Percentiles rank a stretch among this genome's conserved stretches.
Evolutionary conservation across 305 asterid genomes (phyloP).

Genomic region (Plantago coronopus): DNA sequence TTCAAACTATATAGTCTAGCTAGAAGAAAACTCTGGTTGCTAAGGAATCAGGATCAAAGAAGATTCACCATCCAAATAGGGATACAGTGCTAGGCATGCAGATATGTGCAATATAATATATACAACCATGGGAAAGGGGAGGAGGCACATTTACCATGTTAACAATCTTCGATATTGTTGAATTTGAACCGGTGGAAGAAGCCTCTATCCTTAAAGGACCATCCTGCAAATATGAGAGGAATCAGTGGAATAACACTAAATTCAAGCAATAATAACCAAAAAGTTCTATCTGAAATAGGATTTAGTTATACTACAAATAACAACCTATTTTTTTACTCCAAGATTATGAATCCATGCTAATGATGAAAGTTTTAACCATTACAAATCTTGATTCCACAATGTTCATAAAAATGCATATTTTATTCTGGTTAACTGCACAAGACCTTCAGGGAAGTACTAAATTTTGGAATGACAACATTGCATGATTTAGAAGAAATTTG

Average conservation of each 20-base stretch:
- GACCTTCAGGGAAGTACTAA: too few species aligned
- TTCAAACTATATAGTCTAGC: background rate
- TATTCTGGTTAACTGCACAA: background rate
- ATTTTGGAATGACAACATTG: background rate
- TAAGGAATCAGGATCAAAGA: background rate
- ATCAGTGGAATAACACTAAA: slow-evolving; percentile 25
- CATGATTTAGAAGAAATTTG: background rate
- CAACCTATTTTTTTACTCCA: background rate
- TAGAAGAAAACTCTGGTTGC: background rate
- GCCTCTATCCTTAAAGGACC: slow-evolving; percentile 92
- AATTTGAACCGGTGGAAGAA: slow-evolving; percentile 86
- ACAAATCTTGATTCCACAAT: background rate
- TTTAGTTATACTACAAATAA: background rate
- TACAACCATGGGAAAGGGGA: slow-evolving; percentile 4
- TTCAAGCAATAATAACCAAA: slow-evolving; percentile 4
- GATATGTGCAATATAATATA: background rate
- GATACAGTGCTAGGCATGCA: background rate
- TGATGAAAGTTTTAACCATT: background rate
- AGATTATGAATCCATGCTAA: background rate
- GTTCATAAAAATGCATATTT: too few species aligned
- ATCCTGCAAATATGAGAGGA: slow-evolving; percentile 54
- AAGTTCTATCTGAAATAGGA: slow-evolving; percentile 1
- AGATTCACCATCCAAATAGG: too few species aligned
- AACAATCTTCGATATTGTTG: slow-evolving; percentile 93
- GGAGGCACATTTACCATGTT: slow-evolving; percentile 58